Conservation (phyloP, 805 yeast genomes). For the Wickerhamiella azyma region DNA sequence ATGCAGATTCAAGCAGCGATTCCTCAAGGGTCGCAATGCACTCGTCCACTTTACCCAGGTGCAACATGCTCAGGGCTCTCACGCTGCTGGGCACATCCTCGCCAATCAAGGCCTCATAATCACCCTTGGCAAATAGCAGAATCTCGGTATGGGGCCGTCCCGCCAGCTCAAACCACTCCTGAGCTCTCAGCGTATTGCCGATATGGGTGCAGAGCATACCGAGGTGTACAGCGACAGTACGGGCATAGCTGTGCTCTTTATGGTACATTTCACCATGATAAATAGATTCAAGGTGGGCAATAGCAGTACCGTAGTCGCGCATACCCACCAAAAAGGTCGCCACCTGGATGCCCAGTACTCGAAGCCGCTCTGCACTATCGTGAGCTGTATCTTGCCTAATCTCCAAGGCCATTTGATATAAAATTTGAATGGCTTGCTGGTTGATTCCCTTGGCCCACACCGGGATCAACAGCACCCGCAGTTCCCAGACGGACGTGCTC, state of each 20-base stretch:
- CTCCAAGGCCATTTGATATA: constrained; percentile 26
- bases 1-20: constrained; percentile 7
- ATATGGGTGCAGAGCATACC: constrained; percentile 10
- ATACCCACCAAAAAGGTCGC: constrained; percentile 24
- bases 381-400: constrained; percentile 18
- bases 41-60: constrained; percentile 18
- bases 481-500: constrained; percentile 24
- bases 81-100: background rate
- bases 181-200: constrained; percentile 24
- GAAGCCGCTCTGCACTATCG: constrained; percentile 14
- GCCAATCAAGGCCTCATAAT: constrained; percentile 14
- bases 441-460: constrained; percentile 25
- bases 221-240: background rate
- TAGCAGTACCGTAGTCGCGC: constrained; percentile 24
- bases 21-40: constrained; percentile 17
- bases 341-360: constrained; percentile 23
- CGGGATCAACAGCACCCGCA: constrained; percentile 23
- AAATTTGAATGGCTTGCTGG: constrained; percentile 22
- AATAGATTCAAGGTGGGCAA: constrained; percentile 20
- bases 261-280: constrained; percentile 10
- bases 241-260: constrained; percentile 1
- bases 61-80: constrained; percentile 17
- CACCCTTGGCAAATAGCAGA: constrained; percentile 20
- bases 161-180: constrained; percentile 17
- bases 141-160: constrained; percentile 8